Conservation (phyloP, 164 flowering plant species). For the Magnolia officinalis region DNA sequence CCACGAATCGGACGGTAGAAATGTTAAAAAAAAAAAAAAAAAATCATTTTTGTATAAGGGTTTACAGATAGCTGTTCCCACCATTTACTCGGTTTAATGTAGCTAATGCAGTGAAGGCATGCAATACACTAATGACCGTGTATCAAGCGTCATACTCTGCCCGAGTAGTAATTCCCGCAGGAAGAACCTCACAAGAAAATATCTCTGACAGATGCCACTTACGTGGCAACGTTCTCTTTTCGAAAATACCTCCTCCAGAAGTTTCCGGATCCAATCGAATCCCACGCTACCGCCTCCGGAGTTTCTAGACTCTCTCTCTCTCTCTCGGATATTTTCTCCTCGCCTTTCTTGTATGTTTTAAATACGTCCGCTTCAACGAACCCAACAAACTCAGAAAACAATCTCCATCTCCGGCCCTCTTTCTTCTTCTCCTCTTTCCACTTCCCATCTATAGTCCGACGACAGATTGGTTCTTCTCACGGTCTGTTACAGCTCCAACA, state of each 20-base stretch:
- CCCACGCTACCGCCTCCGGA: neutral
- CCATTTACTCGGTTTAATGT: too few relatives aligned
- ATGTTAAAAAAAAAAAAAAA: too few relatives aligned
- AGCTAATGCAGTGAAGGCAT: too few relatives aligned
- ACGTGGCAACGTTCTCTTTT: too few relatives aligned
- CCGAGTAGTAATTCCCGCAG: too few relatives aligned
- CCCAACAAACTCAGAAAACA: neutral
- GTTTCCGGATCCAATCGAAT: neutral
- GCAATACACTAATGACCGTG: too few relatives aligned
- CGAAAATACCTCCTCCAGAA: neutral
- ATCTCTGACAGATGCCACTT: neutral
- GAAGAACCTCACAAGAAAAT: neutral
- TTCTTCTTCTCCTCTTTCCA: neutral
- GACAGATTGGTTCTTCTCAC: neutral
- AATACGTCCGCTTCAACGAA: neutral
- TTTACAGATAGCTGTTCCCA: too few relatives aligned
- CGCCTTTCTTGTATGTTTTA: neutral
- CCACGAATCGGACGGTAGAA: too few relatives aligned
- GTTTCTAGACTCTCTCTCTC: neutral
- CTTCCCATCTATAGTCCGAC: neutral
- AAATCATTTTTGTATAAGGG: too few relatives aligned
- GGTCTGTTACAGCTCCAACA: neutral
- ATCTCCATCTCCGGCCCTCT: neutral
- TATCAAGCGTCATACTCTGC: too few relatives aligned
- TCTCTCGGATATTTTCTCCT: neutral